These are phyloP conservation scores for Elongisporangium undulatum DNA, from an alignment of 352 stramenopile genomes.

Conservation along the genomic window DNA sequence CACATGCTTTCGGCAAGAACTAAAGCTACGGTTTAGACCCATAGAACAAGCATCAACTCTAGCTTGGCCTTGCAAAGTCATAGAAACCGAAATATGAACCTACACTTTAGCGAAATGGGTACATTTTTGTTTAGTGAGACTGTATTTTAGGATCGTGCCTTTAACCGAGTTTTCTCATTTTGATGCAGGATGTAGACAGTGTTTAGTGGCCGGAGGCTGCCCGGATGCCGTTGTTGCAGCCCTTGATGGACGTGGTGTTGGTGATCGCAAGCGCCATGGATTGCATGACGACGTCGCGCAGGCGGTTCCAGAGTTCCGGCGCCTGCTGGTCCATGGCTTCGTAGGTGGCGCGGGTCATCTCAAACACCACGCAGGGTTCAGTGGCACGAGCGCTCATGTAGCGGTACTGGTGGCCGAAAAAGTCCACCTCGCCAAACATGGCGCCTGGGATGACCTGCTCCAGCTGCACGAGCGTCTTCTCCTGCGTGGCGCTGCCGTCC, in stretches of 20 bases:
- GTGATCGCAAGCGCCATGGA: conserved; percentile 78
- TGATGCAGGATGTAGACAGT: neutral
- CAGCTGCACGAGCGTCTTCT: conserved; percentile 46
- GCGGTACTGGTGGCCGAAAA: conserved; percentile 69
- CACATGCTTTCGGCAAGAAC: conserved; percentile 53
- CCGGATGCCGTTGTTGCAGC: conserved; percentile 31
- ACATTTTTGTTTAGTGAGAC: neutral
- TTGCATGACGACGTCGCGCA: conserved; percentile 79
- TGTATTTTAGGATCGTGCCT: neutral
- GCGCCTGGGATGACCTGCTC: conserved; percentile 70
- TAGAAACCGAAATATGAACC: neutral
- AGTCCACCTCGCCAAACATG: conserved; percentile 87
- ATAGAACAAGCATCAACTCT: too few relatives aligned
- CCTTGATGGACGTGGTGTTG: conserved; percentile 69
- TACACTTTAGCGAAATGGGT: neutral
- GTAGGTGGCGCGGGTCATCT: conserved; percentile 63
- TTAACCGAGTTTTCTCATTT: neutral
- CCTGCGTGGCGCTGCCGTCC: conserved; percentile 41
- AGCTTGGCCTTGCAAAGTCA: too few relatives aligned
- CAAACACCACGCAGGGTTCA: conserved; percentile 59
- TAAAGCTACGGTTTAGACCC: conserved; percentile 33
- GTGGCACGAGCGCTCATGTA: conserved; percentile 53
- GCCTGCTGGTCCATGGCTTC: conserved; percentile 51
- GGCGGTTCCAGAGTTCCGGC: conserved; percentile 63
- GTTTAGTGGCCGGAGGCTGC: neutral